A percentile compares a stretch with the other conserved stretches of the same genome.
Evolutionary conservation across 164 flowering plant species (phyloP).

Genomic region (Nymphaea colorata): DNA sequence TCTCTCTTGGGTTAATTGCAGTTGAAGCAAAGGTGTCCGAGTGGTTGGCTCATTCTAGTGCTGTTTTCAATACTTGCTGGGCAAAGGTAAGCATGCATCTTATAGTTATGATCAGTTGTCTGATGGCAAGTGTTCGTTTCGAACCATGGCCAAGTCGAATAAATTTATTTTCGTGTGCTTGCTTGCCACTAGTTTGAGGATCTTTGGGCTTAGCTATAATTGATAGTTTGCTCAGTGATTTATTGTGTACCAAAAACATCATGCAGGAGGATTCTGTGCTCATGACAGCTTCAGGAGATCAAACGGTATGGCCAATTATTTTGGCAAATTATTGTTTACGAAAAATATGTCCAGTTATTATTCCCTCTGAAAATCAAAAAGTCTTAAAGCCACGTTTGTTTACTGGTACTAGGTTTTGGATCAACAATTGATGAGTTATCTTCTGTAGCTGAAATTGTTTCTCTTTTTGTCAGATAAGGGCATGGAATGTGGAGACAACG

Average conservation of each 20-base stretch:
- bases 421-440: neutral
- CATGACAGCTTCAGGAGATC: conserved; percentile 90
- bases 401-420: neutral
- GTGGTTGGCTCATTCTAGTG: conserved; percentile 81
- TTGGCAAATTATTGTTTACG: neutral
- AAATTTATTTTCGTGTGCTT: too few species aligned
- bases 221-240: neutral
- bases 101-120: neutral
- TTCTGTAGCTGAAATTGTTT: neutral
- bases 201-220: too few species aligned
- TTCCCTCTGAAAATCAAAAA: neutral
- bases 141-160: too few species aligned
- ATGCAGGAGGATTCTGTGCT: conserved; percentile 66
- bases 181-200: too few species aligned
- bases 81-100: conserved; percentile 43
- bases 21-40: conserved; percentile 46
- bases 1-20: conserved; percentile 12
- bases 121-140: neutral
- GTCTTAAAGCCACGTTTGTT: neutral
- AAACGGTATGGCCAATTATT: conserved; percentile 48
- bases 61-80: conserved; percentile 83
- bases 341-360: neutral
- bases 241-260: neutral
- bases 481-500: conserved; percentile 69
- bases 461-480: conserved; percentile 41